Evolutionary conservation across 257 asterid genomes (phyloP).

Genomic region (Petrea volubilis): DNA sequence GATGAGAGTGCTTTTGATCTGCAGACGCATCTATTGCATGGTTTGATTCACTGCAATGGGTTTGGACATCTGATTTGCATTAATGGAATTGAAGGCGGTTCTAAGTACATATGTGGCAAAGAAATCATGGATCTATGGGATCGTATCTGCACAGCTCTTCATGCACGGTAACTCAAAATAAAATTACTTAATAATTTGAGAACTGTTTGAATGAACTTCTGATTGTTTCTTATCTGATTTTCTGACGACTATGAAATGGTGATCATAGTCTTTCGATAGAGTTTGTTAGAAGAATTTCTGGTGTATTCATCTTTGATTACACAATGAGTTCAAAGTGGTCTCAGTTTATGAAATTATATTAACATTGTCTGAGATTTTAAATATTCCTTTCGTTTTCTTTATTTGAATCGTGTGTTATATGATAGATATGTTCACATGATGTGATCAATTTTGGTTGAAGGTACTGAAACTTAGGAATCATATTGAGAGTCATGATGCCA

Average conservation of each 20-base stretch:
- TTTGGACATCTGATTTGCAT: slow-evolving; percentile 77
- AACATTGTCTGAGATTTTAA: slow-evolving; percentile 5
- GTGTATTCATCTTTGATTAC: neutral
- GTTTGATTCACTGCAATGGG: slow-evolving; percentile 88
- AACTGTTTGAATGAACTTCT: neutral
- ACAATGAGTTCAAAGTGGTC: neutral
- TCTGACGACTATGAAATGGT: neutral
- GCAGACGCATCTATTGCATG: slow-evolving; percentile 75
- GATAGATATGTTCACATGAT: neutral
- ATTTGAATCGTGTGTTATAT: neutral
- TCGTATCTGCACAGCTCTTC: slow-evolving; percentile 67
- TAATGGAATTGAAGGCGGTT: slow-evolving; percentile 90
- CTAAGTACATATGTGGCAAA: slow-evolving; percentile 56
- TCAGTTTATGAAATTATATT: neutral
- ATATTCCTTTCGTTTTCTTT: neutral
- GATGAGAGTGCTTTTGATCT: slow-evolving; percentile 53
- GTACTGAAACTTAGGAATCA: neutral
- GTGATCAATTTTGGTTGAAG: slow-evolving; percentile 1
- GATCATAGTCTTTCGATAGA: neutral
- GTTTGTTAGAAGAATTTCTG: neutral
- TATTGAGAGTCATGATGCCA: neutral
- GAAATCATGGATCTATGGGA: slow-evolving; percentile 95
- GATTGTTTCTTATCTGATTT: neutral
- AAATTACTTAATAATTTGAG: neutral
- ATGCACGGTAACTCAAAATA: slow-evolving; percentile 45